These are phyloP conservation scores for Oryza officinalis DNA, from an alignment of 176 grass and related monocot genomes.

Conservation along the genomic window DNA sequence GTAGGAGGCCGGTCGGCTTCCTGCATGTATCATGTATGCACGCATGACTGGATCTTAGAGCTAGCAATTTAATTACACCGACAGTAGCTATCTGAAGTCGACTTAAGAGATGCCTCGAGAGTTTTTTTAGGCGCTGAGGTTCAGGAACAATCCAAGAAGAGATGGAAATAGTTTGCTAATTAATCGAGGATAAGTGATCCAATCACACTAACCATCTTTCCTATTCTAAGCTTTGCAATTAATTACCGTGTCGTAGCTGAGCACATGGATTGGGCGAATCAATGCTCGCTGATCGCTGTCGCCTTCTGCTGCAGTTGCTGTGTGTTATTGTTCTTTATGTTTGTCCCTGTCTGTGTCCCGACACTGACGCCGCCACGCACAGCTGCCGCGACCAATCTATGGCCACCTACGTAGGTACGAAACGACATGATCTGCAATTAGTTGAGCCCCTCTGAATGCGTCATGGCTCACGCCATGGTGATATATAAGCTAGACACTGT, in stretches of 20 bases:
- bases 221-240: no score
- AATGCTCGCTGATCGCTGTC: neutral
- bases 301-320: neutral
- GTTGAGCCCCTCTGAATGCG: constrained; percentile 7
- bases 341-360: neutral
- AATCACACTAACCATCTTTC: neutral
- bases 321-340: neutral
- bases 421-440: neutral
- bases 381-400: neutral
- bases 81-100: neutral
- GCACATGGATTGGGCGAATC: neutral
- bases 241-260: neutral
- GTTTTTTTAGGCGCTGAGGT: neutral
- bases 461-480: constrained; percentile 30
- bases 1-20: no score
- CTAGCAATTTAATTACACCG: neutral
- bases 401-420: neutral
- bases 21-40: no score
- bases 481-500: neutral
- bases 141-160: neutral
- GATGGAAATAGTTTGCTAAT: neutral
- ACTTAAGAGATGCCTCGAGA: neutral
- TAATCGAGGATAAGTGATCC: neutral
- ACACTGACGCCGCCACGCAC: neutral
- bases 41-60: neutral